A percentile compares a stretch with the other conserved stretches of the same genome.
These are phyloP conservation scores for Anastatica hierochuntica DNA, from an alignment of 345 rosid species.

Conservation along the genomic window DNA sequence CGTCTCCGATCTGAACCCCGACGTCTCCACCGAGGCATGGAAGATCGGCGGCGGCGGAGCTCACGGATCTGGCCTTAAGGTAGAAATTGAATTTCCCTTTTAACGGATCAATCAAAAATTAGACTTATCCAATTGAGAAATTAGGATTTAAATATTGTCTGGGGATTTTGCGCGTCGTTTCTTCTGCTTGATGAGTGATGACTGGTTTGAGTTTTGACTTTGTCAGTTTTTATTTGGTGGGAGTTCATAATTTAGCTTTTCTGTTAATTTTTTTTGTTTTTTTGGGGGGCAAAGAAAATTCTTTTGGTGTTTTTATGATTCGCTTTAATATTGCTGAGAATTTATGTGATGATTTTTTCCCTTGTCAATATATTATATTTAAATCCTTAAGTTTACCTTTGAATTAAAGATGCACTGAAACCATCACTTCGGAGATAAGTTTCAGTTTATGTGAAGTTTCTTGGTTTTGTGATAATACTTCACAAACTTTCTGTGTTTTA, in stretches of 20 bases:
- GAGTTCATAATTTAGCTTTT: slow-evolving; percentile 28
- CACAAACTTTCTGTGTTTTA: slow-evolving; percentile 4
- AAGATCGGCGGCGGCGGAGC: slow-evolving; percentile 36
- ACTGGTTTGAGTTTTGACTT: slow-evolving; percentile 49
- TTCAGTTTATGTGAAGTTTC: slow-evolving; percentile 35
- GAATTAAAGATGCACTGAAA: slow-evolving; percentile 35
- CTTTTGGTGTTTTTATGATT: slow-evolving; percentile 17
- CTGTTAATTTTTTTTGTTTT: slow-evolving; percentile 6
- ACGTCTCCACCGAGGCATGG: slow-evolving; percentile 26
- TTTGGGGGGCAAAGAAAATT: slow-evolving; percentile 10
- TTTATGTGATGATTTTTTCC: background rate
- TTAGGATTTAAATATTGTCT: slow-evolving; percentile 14
- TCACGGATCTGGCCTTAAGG: slow-evolving; percentile 65
- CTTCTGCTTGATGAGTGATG: slow-evolving; percentile 22
- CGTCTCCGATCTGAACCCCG: slow-evolving; percentile 40
- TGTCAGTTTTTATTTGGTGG: slow-evolving; percentile 27
- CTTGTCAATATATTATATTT: slow-evolving; percentile 20
- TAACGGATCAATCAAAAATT: background rate
- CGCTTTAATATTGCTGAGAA: slow-evolving; percentile 8
- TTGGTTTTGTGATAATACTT: no score
- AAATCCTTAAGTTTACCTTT: slow-evolving; percentile 16
- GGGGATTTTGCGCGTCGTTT: slow-evolving; percentile 55
- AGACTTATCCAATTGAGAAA: background rate
- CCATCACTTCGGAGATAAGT: slow-evolving; percentile 45
- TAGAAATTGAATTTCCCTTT: slow-evolving; percentile 19